Evolutionary conservation across 371 early-diverging fungal species (phyloP).

Genomic region (Amoeboaphelidium protococcarum): DNA sequence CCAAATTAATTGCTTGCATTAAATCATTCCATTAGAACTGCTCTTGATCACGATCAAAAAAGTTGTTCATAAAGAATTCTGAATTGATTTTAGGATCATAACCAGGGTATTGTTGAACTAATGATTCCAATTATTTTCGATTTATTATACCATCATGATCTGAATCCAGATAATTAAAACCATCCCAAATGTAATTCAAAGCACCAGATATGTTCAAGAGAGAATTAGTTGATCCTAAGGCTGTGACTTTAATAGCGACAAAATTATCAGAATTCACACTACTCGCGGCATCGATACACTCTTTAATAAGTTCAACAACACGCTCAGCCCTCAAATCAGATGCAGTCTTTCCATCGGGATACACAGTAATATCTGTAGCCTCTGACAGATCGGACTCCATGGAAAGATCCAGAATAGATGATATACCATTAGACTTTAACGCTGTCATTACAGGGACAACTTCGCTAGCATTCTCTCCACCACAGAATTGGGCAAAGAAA

Average conservation of each 20-base stretch:
- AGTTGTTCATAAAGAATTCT: too few species aligned
- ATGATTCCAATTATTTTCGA: too few species aligned
- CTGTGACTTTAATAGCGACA: slow-evolving; percentile 70
- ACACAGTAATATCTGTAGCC: background rate
- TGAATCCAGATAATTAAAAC: background rate
- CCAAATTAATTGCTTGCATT: background rate
- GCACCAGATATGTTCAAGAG: background rate
- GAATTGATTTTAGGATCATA: too few species aligned
- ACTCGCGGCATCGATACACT: slow-evolving; percentile 31
- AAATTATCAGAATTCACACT: slow-evolving; percentile 29
- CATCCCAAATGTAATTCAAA: background rate
- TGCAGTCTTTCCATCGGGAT: too few species aligned
- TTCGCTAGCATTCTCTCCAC: slow-evolving; percentile 68
- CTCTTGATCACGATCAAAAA: background rate
- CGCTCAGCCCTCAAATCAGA: slow-evolving; percentile 25
- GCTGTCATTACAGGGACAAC: slow-evolving; percentile 50
- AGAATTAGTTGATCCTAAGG: slow-evolving; percentile 33
- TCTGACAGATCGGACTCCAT: slow-evolving; percentile 61
- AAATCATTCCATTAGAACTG: background rate
- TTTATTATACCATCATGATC: too few species aligned
- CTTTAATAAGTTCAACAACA: slow-evolving; percentile 27
- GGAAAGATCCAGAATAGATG: slow-evolving; percentile 60
- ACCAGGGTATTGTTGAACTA: too few species aligned
- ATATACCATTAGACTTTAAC: slow-evolving; percentile 36
- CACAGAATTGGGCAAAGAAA: slow-evolving; percentile 75